phyloP scores from a whole-genome alignment of 2,329 filamentous ascomycete genomes.

The Trichoderma afroharzianum region DNA sequence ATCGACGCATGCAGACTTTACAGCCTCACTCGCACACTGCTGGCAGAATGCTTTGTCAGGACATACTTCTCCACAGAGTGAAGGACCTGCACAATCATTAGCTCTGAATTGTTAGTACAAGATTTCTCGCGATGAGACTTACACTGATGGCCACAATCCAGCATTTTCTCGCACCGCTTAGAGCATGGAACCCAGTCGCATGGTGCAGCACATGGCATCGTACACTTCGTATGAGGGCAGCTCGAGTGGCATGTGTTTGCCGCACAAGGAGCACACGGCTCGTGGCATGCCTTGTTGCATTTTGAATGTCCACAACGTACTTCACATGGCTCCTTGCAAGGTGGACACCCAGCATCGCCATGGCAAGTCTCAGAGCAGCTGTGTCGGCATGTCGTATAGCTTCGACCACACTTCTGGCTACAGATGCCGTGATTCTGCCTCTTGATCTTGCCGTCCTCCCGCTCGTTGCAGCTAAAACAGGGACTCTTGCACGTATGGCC shows the following conservation, averaged over 20 bases:
- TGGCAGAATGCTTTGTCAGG: slow-evolving; percentile 54
- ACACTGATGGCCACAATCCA: slow-evolving; percentile 61
- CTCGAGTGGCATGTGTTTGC: slow-evolving; percentile 50
- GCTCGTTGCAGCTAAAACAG: slow-evolving; percentile 49
- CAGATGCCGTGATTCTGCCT: slow-evolving; percentile 46
- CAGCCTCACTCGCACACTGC: slow-evolving; percentile 43
- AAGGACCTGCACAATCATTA: slow-evolving; percentile 38
- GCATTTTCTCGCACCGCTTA: slow-evolving; percentile 48
- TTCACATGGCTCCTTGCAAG: slow-evolving; percentile 50
- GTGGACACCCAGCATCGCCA: slow-evolving; percentile 40
- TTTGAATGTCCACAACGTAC: slow-evolving; percentile 53
- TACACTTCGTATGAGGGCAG: slow-evolving; percentile 51
- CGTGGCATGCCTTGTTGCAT: slow-evolving; percentile 53
- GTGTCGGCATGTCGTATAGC: slow-evolving; percentile 54
- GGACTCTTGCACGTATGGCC: slow-evolving; percentile 53
- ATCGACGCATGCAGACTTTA: slow-evolving; percentile 52
- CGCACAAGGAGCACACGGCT: slow-evolving; percentile 60
- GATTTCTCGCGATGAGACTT: background rate
- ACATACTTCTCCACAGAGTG: slow-evolving; percentile 62
- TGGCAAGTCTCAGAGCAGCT: slow-evolving; percentile 53
- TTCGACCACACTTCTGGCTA: slow-evolving; percentile 44
- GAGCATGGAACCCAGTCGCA: slow-evolving; percentile 66
- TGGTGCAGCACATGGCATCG: slow-evolving; percentile 61
- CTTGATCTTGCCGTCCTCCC: slow-evolving; percentile 28
- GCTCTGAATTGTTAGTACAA: background rate